A percentile compares a stretch with the other conserved stretches of the same genome.
Evolutionary conservation across 495 filamentous ascomycete genomes (phyloP).

Genomic region (Schizothecium vesticola): DNA sequence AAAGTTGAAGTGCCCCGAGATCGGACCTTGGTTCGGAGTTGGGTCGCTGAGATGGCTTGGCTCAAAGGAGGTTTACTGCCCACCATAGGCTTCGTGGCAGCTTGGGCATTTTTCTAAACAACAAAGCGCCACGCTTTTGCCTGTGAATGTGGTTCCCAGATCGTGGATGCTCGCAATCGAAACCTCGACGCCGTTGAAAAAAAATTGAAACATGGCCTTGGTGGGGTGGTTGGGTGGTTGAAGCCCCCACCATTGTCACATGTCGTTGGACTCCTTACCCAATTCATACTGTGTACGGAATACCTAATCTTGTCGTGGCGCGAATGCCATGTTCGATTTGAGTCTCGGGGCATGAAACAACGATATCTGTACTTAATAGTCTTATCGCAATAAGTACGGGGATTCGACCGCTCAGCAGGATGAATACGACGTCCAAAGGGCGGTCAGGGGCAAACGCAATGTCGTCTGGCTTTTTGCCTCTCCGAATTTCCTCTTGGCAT

Average conservation of each 20-base stretch:
- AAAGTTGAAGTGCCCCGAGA: neutral
- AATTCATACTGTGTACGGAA: neutral
- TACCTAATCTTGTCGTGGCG: neutral
- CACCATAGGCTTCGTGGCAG: neutral
- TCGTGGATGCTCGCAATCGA: neutral
- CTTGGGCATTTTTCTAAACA: neutral
- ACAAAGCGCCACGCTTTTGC: neutral
- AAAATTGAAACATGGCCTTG: neutral
- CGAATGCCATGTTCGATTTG: neutral
- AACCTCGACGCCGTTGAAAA: neutral
- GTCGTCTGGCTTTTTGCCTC: neutral
- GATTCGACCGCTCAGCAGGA: neutral
- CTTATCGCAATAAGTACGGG: neutral
- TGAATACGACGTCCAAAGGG: neutral
- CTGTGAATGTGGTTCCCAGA: neutral
- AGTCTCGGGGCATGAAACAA: neutral
- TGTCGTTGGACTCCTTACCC: neutral
- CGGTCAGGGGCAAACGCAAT: neutral
- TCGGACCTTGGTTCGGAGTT: neutral
- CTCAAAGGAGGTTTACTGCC: neutral
- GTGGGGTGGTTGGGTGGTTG: too few relatives aligned
- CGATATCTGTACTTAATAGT: neutral
- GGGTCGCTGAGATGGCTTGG: neutral
- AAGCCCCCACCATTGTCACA: neutral
- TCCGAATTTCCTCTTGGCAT: neutral